A percentile compares a stretch with the other conserved stretches of the same genome.
Conservation (phyloP, 345 rosid genomes). For the Pelargonium nanum region DNA sequence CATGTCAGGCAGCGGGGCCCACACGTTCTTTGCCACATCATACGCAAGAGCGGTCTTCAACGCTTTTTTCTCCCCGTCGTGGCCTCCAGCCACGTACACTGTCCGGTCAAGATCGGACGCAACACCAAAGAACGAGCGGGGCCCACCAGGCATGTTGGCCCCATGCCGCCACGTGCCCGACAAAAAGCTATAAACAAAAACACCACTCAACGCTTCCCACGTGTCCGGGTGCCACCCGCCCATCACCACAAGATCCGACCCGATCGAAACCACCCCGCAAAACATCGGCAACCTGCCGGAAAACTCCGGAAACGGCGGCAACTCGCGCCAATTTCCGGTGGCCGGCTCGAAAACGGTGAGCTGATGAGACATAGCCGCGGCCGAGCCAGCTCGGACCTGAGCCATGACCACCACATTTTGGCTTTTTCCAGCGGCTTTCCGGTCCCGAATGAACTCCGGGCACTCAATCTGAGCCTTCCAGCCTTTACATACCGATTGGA, state of each 20-base stretch:
- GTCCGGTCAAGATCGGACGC: conserved; percentile 46
- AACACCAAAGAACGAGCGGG: conserved; percentile 54
- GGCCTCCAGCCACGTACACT: conserved; percentile 73
- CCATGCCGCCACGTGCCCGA: conserved; percentile 58
- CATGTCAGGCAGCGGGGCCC: conserved; percentile 64
- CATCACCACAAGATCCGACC: conserved; percentile 54
- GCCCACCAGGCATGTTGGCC: conserved; percentile 51
- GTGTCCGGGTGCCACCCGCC: conserved; percentile 71
- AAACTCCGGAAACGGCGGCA: conserved; percentile 45
- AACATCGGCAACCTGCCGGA: conserved; percentile 49
- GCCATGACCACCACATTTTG: conserved; percentile 43
- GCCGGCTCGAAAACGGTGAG: conserved; percentile 40
- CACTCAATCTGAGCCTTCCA: conserved; percentile 13
- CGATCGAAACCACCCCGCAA: conserved; percentile 42
- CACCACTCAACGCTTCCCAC: conserved; percentile 45
- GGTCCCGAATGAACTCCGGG: conserved; percentile 5
- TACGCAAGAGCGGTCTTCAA: conserved; percentile 48
- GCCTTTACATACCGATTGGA: not conserved
- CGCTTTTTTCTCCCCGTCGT: conserved; percentile 57
- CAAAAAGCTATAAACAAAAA: conserved; percentile 41
- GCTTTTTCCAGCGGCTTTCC: conserved; percentile 23
- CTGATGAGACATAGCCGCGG: conserved; percentile 22
- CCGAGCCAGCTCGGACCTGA: conserved; percentile 14
- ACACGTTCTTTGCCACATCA: conserved; percentile 46
- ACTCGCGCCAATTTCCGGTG: conserved; percentile 41